Base-by-base conservation (phyloP, 176 grass and related monocot species). In the Phoenix roebelenii region DNA sequence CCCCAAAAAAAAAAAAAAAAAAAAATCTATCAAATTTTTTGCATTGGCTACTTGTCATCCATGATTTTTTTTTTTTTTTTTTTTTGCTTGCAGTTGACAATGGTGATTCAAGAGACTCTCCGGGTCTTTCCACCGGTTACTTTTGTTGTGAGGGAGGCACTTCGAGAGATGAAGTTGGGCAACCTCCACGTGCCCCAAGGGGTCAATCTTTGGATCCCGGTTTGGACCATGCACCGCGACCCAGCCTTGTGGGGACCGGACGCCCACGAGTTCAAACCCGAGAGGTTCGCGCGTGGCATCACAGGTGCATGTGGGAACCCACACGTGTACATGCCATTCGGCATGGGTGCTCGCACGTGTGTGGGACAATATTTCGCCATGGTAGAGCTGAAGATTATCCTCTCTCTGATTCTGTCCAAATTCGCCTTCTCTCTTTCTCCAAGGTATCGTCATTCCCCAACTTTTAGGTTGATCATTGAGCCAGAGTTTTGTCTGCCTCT, bases 81-180 rank as follows among this genome's bases (percentile, higher is more conserved):
- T n/a, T 9, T 39, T 35, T 16, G 6, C 22, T 55, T 62, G 58
- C 52, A 85, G 82, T 28, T 85, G 62, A 85, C 82, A 3, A 74
- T 74, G 69, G 77, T 80, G 23, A 81, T 89, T 28, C 85, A 80
- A 64, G 85, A 89, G 77, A 89, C 85, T 22, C 74, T 89, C 16
- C 77, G 77, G 39, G 60, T 89, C 26, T 89, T 83, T 74, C 85
- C 85, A 3, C 80, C 80, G 0, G 69, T 72, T 10, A 76, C 85
- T 9, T 83, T 80, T 32, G 77, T 89, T 18, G 85, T 76, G 55
- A 73, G 85, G 16, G 85, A 84, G 73, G 52, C 66, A 24, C 76
- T 84, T 19, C 28, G 67, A 0, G 85, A 84, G 55, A 84, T 89
- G 70, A 12, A 22, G 61, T 59, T 89, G 2, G 85, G 77, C 14